These are phyloP conservation scores for Skeletonema grethae DNA, from an alignment of 108 stramenopile genomes.

Conservation along the genomic window DNA sequence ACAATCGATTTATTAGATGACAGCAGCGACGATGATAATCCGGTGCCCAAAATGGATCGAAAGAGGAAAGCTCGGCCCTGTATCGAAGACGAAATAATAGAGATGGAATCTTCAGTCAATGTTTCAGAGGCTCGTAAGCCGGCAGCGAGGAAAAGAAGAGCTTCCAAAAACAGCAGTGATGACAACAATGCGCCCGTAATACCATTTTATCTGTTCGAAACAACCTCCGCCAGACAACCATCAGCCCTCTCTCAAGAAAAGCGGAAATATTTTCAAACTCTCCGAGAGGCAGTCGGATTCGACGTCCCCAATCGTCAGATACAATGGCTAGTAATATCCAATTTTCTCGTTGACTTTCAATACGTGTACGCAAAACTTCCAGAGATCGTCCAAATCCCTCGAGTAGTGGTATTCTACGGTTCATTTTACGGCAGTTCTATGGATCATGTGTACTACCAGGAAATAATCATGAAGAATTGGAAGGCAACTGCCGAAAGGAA, in stretches of 20 bases:
- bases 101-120: not conserved
- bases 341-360: slow-evolving; percentile 63
- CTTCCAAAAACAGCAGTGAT: not conserved
- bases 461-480: slow-evolving; percentile 18
- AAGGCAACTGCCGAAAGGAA: slow-evolving; percentile 4
- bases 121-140: not conserved
- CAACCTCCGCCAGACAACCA: not conserved
- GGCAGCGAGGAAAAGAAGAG: not conserved
- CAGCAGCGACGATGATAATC: not conserved
- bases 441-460: not conserved
- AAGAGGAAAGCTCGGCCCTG: not conserved
- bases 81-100: not conserved
- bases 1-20: not conserved
- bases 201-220: slow-evolving; percentile 2
- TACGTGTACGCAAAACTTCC: slow-evolving; percentile 59
- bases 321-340: slow-evolving; percentile 63
- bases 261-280: slow-evolving; percentile 45
- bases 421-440: not conserved
- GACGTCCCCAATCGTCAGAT: slow-evolving; percentile 38
- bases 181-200: not conserved
- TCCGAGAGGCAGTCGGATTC: slow-evolving; percentile 65
- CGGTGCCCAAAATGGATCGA: slow-evolving; percentile 3
- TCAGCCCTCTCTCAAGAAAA: not conserved
- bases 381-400: slow-evolving; percentile 56
- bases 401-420: slow-evolving; percentile 63